Percentiles rank a stretch among this genome's conserved stretches.
These are phyloP conservation scores for Didymella lethalis DNA, from an alignment of 2,329 filamentous ascomycete species.

Conservation along the genomic window DNA sequence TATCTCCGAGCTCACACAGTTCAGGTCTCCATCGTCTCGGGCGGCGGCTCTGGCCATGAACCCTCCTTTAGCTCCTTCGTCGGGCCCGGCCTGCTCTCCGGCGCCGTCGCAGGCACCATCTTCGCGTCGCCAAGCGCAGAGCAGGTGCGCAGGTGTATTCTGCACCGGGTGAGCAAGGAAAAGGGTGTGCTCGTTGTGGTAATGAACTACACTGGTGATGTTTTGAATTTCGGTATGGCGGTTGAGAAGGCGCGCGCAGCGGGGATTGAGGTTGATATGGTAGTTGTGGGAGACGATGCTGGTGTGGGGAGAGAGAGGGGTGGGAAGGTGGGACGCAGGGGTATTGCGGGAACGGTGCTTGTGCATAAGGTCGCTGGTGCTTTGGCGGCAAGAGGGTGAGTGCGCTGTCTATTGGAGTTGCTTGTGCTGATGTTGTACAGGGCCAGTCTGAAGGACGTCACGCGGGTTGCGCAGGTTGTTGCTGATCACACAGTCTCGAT, in stretches of 20 bases:
- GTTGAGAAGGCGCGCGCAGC: conserved; percentile 89
- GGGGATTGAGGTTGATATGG: conserved; percentile 82
- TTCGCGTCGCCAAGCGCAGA: conserved; percentile 83
- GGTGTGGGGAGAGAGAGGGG: conserved; percentile 82
- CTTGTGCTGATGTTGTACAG: conserved; percentile 35
- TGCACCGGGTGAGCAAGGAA: conserved; percentile 72
- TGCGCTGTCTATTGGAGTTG: neutral
- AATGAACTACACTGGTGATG: conserved; percentile 84
- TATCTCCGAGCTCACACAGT: too few relatives aligned
- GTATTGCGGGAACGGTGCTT: conserved; percentile 89
- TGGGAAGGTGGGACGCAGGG: conserved; percentile 90
- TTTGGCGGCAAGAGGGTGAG: conserved; percentile 73
- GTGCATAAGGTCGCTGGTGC: conserved; percentile 92
- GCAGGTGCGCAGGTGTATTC: conserved; percentile 80
- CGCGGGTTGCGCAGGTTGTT: conserved; percentile 72
- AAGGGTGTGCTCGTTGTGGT: conserved; percentile 87
- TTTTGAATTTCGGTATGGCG: conserved; percentile 92
- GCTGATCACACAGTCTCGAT: conserved; percentile 83
- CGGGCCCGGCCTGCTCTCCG: conserved; percentile 79
- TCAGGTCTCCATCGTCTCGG: conserved; percentile 69
- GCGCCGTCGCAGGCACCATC: conserved; percentile 84
- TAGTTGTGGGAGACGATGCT: conserved; percentile 90
- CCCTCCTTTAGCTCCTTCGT: conserved; percentile 88
- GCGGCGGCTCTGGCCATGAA: conserved; percentile 90
- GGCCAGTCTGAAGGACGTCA: conserved; percentile 71